phyloP scores from a whole-genome alignment of 306 rosid species.

The Prinsepia uniflora region DNA sequence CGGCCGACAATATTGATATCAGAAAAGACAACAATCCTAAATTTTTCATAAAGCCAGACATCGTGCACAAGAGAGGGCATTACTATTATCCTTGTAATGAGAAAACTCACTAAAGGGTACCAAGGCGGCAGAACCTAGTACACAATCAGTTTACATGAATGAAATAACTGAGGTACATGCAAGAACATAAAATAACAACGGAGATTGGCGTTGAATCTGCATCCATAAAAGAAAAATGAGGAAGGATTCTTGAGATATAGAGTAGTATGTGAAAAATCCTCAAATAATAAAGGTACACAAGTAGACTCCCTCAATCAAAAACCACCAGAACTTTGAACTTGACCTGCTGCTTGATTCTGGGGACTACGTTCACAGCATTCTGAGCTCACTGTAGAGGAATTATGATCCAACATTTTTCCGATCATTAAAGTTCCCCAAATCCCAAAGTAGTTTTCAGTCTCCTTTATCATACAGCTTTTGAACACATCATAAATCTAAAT shows the following conservation, averaged over 20 bases:
- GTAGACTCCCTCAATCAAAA: background rate
- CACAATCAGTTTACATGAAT: background rate
- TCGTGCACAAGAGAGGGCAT: background rate
- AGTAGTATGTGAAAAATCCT: background rate
- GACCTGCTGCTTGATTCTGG: background rate
- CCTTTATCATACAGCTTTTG: background rate
- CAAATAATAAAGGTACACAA: slow-evolving; percentile 1
- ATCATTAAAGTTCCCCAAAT: background rate
- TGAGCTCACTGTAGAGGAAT: background rate
- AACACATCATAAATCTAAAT: background rate
- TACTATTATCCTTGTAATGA: background rate
- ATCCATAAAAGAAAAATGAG: background rate
- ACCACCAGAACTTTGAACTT: background rate
- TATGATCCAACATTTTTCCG: background rate
- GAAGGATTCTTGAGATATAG: background rate
- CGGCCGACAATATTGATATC: background rate
- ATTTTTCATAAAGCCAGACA: background rate
- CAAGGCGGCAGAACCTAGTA: background rate
- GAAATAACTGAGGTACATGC: background rate
- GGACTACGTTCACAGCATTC: background rate
- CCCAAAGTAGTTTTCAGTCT: background rate
- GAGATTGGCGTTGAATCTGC: background rate
- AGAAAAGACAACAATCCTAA: slow-evolving; percentile 7
- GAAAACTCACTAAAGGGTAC: background rate
- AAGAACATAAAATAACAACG: too few relatives aligned